Evolutionary conservation across 2,329 filamentous ascomycete species (phyloP), one percentile per base, ranked within the genome.

Genomic region (Bipolaris gigantea): DNA sequence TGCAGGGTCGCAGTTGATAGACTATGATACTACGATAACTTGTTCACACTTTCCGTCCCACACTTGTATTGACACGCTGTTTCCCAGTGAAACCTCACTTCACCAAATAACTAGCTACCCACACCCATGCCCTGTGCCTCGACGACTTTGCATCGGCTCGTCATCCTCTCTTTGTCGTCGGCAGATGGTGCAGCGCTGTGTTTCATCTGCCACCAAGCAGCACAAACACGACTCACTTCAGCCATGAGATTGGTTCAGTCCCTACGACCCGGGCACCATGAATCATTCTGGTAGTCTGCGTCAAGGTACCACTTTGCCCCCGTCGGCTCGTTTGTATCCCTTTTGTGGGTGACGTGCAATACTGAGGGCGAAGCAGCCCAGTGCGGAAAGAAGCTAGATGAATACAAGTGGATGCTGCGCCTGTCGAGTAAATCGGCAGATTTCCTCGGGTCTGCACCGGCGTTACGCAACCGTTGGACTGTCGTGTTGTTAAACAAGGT

Each of bases 201-300:
- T n/a, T 48, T 60, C 16, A 74, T 76, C 34, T 77, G 75, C 53
- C 76, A 77, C 3, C 65, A 67, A 42, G 77, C 77, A n/a, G 76
- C 77, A 21, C 72, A 73, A 47, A 73, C 73, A 4, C 73, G 77
- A 5, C 73, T 80, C 27, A 68, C 69, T 33, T 77, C 74, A 15
- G 76, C 76, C n/a, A 76, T 78, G 57, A 73, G 74, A 16, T 79
- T 80, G 51, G 70, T 79, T n/a, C 73, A 76, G 32, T 64, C 71
- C 16, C 66, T 80, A 5, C 75, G 76, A 34, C 74, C 76, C 5
- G 75, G 77, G 30, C 78, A 80, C 42, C 69, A 80, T 7, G 73
- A 76, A 33, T 77, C 76, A 0, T 80, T 80, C 64, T 80, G 78
- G 78, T 79, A 77, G 54, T 79, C 75, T 15, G 72, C 75, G 5